Evolutionary conservation across 768 basidiomycete genomes (phyloP), one percentile per base, ranked within the genome.

Genomic region (Boletus rubropictus): DNA sequence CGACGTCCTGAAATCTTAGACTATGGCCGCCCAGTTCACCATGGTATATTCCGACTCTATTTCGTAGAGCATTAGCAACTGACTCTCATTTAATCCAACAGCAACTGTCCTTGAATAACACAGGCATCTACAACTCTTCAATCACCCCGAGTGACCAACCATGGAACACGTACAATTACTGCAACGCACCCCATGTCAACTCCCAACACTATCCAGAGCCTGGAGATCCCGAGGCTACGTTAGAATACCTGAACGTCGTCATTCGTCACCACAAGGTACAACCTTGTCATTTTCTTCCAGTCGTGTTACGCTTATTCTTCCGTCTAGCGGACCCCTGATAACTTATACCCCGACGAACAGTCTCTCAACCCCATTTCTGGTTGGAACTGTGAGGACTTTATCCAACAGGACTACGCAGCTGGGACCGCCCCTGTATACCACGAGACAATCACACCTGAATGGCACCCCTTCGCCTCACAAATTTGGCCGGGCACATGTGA

Each of bases 141-240:
- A 17, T 58, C 27, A 76, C 76, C 1, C 75, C 76, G 9, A 44
- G 45, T 1, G 29, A 51, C 37, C 55, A 70, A 10, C 70, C 73
- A 0, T 76, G 76, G 76, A 69, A 75, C 59, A 77, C 74, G 22
- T 76, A 77, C 63, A 77, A 77, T 43, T 77, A 75, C 46, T 77
- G 75, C 60, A 77, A 77, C 42, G 75, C 75, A 0, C 73, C 75
- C 0, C 75, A 73, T 44, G 67, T 74, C 49, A 72, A 70, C 44
- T 55, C 62, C 6, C 58, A 53, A 29, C 69, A 75, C 49, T 77
- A 75, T 43, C 35, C 44, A 5, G 25, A 45, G 17, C 73, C 71
- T 3, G 40, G 48, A n/a, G 51, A 59, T 15, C 32, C 50, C 1
- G 56, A 41, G n/a, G 67, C 66, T 1, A 59, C 63, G 33, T 52